Evolutionary conservation across 2,329 filamentous ascomycete genomes (phyloP).

Genomic region (Huntiella abstrusa): DNA sequence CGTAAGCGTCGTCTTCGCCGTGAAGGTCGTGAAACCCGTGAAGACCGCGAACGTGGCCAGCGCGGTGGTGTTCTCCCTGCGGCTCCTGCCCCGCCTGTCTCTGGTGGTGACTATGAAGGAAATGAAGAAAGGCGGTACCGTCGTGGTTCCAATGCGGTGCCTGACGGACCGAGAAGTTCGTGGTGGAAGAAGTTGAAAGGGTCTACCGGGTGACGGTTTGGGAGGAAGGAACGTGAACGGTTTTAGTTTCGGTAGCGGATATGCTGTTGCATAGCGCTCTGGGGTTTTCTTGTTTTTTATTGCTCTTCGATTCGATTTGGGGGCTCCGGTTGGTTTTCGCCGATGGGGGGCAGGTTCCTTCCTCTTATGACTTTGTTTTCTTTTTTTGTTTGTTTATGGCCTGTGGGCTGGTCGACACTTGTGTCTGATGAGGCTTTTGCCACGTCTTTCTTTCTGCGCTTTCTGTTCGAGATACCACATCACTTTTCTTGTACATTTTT

Average conservation of each 20-base stretch:
- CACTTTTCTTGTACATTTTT: too few species aligned
- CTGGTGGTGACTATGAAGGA: constrained; percentile 21
- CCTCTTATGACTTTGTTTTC: constrained; percentile 1
- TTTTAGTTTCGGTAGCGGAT: not conserved
- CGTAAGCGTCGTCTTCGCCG: constrained; percentile 25
- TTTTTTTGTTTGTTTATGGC: not conserved
- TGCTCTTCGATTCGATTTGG: not conserved
- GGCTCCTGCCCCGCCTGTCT: constrained; percentile 12
- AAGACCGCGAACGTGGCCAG: constrained; percentile 8
- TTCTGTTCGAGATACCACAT: not conserved
- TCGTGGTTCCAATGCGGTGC: constrained; percentile 23
- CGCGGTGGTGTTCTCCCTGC: constrained; percentile 16
- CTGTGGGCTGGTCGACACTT: not conserved
- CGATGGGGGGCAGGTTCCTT: not conserved
- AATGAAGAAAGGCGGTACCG: constrained; percentile 26
- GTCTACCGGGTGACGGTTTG: constrained; percentile 13
- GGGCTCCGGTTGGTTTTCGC: not conserved
- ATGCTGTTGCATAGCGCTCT: constrained; percentile 1
- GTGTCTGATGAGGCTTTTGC: not conserved
- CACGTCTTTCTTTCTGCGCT: not conserved
- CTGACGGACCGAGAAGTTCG: constrained; percentile 31
- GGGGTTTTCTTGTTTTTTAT: not conserved
- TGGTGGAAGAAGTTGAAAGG: constrained; percentile 41
- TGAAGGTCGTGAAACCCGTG: constrained; percentile 22
- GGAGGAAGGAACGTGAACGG: not conserved